Conservation (phyloP, 2,329 filamentous ascomycete species). For the Neoscytalidium dimidiatum region DNA sequence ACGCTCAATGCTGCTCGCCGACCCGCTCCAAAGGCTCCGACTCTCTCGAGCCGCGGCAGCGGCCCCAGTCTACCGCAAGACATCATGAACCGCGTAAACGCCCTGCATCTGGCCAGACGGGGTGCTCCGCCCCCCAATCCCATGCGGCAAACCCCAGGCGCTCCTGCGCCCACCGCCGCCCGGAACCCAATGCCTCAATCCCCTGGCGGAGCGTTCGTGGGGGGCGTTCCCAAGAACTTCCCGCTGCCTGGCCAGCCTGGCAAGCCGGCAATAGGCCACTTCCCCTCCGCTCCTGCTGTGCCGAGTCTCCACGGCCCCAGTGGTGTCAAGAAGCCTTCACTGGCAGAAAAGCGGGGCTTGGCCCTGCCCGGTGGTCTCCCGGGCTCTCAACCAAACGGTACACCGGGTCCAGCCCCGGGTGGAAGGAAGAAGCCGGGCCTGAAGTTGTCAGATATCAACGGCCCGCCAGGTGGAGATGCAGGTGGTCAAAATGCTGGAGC, state of each 20-base stretch:
- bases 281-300: slow-evolving; percentile 52
- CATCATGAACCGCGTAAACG: slow-evolving; percentile 69
- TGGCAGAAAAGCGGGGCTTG: slow-evolving; percentile 69
- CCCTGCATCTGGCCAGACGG: slow-evolving; percentile 67
- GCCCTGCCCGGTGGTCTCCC: slow-evolving; percentile 60
- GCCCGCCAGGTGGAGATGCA: slow-evolving; percentile 28
- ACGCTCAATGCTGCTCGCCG: slow-evolving; percentile 69
- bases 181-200: slow-evolving; percentile 21
- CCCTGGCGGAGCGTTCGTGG: slow-evolving; percentile 28
- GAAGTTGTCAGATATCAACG: slow-evolving; percentile 48
- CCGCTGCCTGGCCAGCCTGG: slow-evolving; percentile 39
- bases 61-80: slow-evolving; percentile 59
- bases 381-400: slow-evolving; percentile 41
- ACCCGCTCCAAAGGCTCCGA: slow-evolving; percentile 46
- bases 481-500: slow-evolving; percentile 21
- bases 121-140: slow-evolving; percentile 49
- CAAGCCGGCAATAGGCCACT: slow-evolving; percentile 42
- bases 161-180: slow-evolving; percentile 17
- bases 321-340: slow-evolving; percentile 55
- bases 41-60: slow-evolving; percentile 50
- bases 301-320: slow-evolving; percentile 44
- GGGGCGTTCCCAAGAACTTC: slow-evolving; percentile 46
- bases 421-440: slow-evolving; percentile 45
- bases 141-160: slow-evolving; percentile 25
- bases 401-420: slow-evolving; percentile 27